Evolutionary conservation across 148 eudicot genomes (phyloP), one percentile per base, ranked within the genome.

Genomic region (Cornus kousa): DNA sequence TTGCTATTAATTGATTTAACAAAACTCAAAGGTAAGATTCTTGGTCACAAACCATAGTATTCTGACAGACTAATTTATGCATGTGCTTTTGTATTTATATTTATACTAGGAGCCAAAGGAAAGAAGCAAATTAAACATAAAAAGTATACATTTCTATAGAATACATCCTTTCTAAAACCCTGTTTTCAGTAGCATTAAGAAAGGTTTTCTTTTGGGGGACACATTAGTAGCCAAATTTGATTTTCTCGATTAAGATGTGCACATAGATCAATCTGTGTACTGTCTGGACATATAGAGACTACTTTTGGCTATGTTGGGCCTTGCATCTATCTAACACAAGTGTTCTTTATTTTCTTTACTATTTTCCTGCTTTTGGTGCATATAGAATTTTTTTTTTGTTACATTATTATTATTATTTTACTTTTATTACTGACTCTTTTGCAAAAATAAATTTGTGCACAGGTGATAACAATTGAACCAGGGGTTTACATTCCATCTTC

Each of bases 391-490:
- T 5, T 5, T 19, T 62, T 13, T 4, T 20, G 3, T 62, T 10
- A 60, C 14, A 13, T 60, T 20, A 43, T 76, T 65, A 35, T 10
- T 64, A 7, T 62, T 67, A 43, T 1, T 43, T 5, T 50, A 72
- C 2, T 5, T 67, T 73, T 5, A 73, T 65, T 22, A 13, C 31
- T 35, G 37, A 35, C 37, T 35, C 37, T 65, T 70, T 59, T 72
- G n/a, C 37, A 40, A 66, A 35, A 35, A 35, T 9, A n/a, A 22
- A 37, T 70, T 75, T 69, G 37, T 75, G 53, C 48, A 74, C 89
- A 95, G 99, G 92, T 93, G 37, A 91, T 95, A 78, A 95, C 99
- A 28, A 95, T 95, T 85, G 99, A 93, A 85, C 99, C 99, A 32
- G 99, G 99, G 78, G 84, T 95, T 43, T 93, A 95, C 82, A 91